These are phyloP conservation scores for Trichopus zeylanicus DNA, from an alignment of 116 monocot genomes.

Conservation along the genomic window DNA sequence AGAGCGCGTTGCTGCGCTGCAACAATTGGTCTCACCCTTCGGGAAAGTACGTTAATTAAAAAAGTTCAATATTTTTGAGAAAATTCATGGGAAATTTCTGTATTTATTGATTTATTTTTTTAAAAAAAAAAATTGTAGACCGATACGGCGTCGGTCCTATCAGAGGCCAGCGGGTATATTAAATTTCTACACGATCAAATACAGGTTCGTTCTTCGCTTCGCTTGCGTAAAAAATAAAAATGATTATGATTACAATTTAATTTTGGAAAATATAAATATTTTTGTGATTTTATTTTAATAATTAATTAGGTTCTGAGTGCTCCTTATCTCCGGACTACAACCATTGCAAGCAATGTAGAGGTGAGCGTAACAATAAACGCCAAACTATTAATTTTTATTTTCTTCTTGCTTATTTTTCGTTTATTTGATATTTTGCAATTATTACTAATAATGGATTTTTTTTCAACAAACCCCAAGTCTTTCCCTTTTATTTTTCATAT, in stretches of 20 bases:
- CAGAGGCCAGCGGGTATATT: constrained; percentile 73
- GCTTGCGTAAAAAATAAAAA: too few relatives aligned
- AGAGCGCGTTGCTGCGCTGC: constrained; percentile 42
- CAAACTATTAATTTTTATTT: not conserved
- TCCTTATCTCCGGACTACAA: not conserved
- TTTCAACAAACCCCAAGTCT: too few relatives aligned
- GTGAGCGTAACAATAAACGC: not conserved
- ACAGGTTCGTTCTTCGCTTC: too few relatives aligned
- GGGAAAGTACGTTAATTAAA: constrained; percentile 34
- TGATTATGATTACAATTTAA: too few relatives aligned
- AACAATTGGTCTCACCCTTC: constrained; percentile 51
- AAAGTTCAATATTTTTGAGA: too few relatives aligned
- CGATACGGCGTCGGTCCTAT: constrained; percentile 85
- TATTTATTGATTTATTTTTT: not conserved
- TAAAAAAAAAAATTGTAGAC: constrained; percentile 32
- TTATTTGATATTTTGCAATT: too few relatives aligned
- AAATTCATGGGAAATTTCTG: not conserved
- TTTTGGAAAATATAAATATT: too few relatives aligned
- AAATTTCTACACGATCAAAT: constrained; percentile 80
- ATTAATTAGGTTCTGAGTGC: not conserved
- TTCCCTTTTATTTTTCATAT: too few relatives aligned
- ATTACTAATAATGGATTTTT: too few relatives aligned
- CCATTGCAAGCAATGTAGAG: not conserved
- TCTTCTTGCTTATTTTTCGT: too few relatives aligned
- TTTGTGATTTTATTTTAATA: too few relatives aligned